phyloP scores from a whole-genome alignment of 345 rosid genomes.

The Toxicodendron radicans region DNA sequence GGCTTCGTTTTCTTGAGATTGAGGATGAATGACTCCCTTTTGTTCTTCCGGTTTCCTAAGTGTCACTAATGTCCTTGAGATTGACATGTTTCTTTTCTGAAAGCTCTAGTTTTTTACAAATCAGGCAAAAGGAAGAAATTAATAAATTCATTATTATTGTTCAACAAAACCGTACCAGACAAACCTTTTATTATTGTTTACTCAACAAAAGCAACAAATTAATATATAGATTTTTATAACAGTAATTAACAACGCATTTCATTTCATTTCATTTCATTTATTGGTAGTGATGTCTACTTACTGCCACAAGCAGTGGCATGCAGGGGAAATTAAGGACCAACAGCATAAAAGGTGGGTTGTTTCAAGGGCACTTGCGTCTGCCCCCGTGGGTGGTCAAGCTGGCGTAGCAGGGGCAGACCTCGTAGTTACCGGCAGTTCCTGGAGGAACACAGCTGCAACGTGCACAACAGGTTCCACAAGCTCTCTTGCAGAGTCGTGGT shows the following conservation, averaged over 20 bases:
- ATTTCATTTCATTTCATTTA: too few species aligned
- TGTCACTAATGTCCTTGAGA: neutral
- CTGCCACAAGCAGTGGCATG: conserved; percentile 2
- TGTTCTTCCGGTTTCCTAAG: neutral
- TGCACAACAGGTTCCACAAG: conserved; percentile 72
- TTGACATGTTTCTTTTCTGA: neutral
- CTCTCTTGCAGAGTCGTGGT: conserved; percentile 60
- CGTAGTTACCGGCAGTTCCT: conserved; percentile 65
- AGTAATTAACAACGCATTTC: neutral
- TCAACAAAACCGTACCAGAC: neutral
- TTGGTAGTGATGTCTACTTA: neutral
- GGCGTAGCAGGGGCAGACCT: conserved; percentile 67
- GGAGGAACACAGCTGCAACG: conserved; percentile 85
- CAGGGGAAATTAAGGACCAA: neutral
- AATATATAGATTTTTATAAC: neutral
- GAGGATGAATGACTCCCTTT: neutral
- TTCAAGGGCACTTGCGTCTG: conserved; percentile 71
- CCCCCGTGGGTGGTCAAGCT: conserved; percentile 73
- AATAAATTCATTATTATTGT: neutral
- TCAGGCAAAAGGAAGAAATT: too few species aligned
- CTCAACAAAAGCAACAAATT: neutral
- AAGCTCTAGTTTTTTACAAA: too few species aligned
- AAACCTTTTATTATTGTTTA: neutral
- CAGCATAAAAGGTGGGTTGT: neutral
- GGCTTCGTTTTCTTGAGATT: too few species aligned